Evolutionary conservation across 2,329 filamentous ascomycete genomes (phyloP).

Genomic region (Clarireedia monteithiana): DNA sequence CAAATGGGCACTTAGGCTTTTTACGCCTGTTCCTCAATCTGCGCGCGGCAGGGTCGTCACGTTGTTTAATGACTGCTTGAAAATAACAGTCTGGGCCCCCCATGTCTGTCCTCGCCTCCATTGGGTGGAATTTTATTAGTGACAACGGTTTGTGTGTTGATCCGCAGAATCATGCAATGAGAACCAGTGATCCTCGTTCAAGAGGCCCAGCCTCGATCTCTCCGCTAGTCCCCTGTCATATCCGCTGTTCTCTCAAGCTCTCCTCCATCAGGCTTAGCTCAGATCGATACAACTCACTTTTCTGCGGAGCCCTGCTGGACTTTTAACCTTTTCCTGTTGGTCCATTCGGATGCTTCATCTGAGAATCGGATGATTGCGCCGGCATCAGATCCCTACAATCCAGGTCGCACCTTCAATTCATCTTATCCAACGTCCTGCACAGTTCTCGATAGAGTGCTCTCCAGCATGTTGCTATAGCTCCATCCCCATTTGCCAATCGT

Average conservation of each 20-base stretch:
- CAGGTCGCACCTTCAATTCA: slow-evolving; percentile 25
- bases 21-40: not conserved
- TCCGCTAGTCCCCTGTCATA: slow-evolving; percentile 20
- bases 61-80: slow-evolving; percentile 7
- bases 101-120: slow-evolving; percentile 3
- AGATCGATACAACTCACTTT: slow-evolving; percentile 26
- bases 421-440: slow-evolving; percentile 25
- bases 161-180: slow-evolving; percentile 15
- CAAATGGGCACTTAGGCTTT: not conserved
- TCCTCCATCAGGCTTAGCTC: slow-evolving; percentile 22
- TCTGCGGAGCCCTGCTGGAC: slow-evolving; percentile 16
- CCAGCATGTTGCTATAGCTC: slow-evolving; percentile 19
- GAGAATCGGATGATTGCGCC: slow-evolving; percentile 29
- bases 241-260: slow-evolving; percentile 10
- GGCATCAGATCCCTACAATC: slow-evolving; percentile 21
- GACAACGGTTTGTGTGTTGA: slow-evolving; percentile 10
- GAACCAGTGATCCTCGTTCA: slow-evolving; percentile 22
- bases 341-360: slow-evolving; percentile 23
- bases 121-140: slow-evolving; percentile 7
- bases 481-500: slow-evolving; percentile 25
- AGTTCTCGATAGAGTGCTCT: slow-evolving; percentile 24
- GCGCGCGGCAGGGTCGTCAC: slow-evolving; percentile 7
- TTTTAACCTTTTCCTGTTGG: slow-evolving; percentile 17
- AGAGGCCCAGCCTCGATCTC: slow-evolving; percentile 25
- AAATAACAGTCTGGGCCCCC: slow-evolving; percentile 1